These are phyloP conservation scores for Solanum chmielewskii DNA, from an alignment of 257 asterid genomes.

Conservation along the genomic window DNA sequence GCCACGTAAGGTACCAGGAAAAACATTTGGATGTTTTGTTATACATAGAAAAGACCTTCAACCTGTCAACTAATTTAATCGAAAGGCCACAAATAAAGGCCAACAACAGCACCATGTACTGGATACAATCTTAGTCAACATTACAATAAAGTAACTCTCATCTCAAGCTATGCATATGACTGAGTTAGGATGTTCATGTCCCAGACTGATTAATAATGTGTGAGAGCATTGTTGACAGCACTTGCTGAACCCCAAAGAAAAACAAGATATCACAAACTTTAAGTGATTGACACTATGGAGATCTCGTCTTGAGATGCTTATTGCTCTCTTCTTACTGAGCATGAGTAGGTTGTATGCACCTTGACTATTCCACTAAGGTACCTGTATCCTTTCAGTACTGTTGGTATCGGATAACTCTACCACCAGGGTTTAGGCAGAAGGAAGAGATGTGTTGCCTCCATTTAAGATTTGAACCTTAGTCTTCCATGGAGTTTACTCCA, in stretches of 20 bases:
- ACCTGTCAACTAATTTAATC: not conserved
- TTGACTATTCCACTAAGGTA: not conserved
- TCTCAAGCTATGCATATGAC: not conserved
- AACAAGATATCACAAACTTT: not conserved
- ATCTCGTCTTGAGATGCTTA: not conserved
- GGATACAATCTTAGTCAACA: not conserved
- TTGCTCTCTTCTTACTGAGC: not conserved
- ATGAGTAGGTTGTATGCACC: not conserved
- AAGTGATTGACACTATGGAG: not conserved
- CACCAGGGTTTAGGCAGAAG: not conserved
- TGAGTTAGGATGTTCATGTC: not conserved
- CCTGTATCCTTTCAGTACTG: not conserved
- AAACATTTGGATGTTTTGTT: not conserved
- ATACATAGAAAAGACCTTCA: not conserved
- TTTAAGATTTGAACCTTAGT: not conserved
- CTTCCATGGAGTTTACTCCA: not conserved
- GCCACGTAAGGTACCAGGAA: not conserved
- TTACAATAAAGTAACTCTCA: not conserved
- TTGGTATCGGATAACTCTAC: not conserved
- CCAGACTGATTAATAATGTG: not conserved
- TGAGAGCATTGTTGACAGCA: not conserved
- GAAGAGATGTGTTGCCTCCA: not conserved
- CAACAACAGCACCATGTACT: not conserved
- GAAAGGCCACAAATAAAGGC: not conserved
- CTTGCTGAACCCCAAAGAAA: not conserved